Percentiles rank a stretch among this genome's conserved stretches.
Conservation (phyloP, 2,329 filamentous ascomycete genomes). For the Ophiosphaerella korrae region DNA sequence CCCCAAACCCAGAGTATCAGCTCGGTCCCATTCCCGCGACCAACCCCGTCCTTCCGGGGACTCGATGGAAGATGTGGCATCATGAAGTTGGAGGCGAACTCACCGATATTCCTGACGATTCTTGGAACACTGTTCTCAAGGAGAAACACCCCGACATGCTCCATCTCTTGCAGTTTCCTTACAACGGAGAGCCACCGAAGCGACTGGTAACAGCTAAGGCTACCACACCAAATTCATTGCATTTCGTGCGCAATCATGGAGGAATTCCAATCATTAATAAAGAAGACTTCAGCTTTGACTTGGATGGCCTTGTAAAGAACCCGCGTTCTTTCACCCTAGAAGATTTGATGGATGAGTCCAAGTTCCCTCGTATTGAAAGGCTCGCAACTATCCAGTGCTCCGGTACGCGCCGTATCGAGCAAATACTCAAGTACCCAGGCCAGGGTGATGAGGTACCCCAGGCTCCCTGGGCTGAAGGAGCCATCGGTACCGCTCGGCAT, state of each 20-base stretch:
- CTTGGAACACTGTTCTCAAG: slow-evolving; percentile 52
- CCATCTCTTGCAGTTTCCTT: slow-evolving; percentile 54
- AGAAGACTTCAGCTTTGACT: slow-evolving; percentile 57
- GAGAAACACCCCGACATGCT: slow-evolving; percentile 54
- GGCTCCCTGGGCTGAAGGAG: slow-evolving; percentile 57
- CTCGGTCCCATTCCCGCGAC: slow-evolving; percentile 48
- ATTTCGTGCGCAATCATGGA: slow-evolving; percentile 74
- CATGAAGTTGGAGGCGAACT: neutral
- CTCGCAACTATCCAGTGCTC: slow-evolving; percentile 69
- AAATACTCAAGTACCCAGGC: slow-evolving; percentile 69
- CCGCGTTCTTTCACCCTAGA: slow-evolving; percentile 62
- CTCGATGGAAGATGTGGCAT: slow-evolving; percentile 48
- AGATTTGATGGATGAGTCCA: slow-evolving; percentile 64
- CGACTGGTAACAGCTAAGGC: slow-evolving; percentile 44
- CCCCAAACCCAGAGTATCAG: slow-evolving; percentile 49
- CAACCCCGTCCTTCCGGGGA: slow-evolving; percentile 52
- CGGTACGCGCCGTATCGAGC: slow-evolving; percentile 71
- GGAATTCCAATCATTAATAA: slow-evolving; percentile 70
- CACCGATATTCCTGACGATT: slow-evolving; percentile 59
- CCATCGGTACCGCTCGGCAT: slow-evolving; percentile 69
- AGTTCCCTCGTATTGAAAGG: slow-evolving; percentile 64
- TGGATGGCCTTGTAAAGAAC: slow-evolving; percentile 66
- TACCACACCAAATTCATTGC: slow-evolving; percentile 65
- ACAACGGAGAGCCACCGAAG: slow-evolving; percentile 53
- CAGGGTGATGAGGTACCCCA: slow-evolving; percentile 66